These are phyloP conservation scores for Malassezia japonica DNA, from an alignment of 1,284 basidiomycete genomes.

Conservation along the genomic window DNA sequence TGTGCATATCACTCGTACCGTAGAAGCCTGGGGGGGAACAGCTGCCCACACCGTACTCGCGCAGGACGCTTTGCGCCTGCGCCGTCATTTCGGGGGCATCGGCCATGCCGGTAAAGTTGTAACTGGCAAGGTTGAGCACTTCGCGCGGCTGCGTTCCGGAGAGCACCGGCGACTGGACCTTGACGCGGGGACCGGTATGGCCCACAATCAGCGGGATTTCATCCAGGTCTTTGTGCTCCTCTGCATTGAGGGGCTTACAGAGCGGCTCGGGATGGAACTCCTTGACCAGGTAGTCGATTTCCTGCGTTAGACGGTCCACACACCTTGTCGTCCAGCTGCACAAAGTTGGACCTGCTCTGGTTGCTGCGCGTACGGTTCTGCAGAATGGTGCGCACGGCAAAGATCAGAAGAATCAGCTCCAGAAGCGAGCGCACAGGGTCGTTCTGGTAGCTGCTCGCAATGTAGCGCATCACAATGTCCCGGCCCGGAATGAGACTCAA, in stretches of 20 bases:
- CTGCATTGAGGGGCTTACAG: conserved; percentile 57
- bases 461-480: conserved; percentile 78
- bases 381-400: conserved; percentile 71
- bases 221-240: conserved; percentile 62
- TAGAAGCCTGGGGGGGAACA: conserved; percentile 98
- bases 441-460: conserved; percentile 66
- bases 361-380: conserved; percentile 82
- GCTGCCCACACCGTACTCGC: conserved; percentile 84
- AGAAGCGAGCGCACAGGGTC: conserved; percentile 76
- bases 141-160: conserved; percentile 58
- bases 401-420: conserved; percentile 78
- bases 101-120: conserved; percentile 85
- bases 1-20: conserved; percentile 89
- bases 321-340: conserved; percentile 81
- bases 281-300: conserved; percentile 89
- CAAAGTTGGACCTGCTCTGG: conserved; percentile 71
- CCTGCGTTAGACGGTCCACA: conserved; percentile 54
- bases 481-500: conserved; percentile 65
- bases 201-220: conserved; percentile 72
- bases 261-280: conserved; percentile 90
- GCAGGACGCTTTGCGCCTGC: conserved; percentile 72
- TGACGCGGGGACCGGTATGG: conserved; percentile 60
- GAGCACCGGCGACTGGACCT: conserved; percentile 64
- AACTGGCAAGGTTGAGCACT: conserved; percentile 76
- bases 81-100: conserved; percentile 80